phyloP scores from a whole-genome alignment of 1,284 basidiomycete genomes.

The Heterobasidion occidentale region DNA sequence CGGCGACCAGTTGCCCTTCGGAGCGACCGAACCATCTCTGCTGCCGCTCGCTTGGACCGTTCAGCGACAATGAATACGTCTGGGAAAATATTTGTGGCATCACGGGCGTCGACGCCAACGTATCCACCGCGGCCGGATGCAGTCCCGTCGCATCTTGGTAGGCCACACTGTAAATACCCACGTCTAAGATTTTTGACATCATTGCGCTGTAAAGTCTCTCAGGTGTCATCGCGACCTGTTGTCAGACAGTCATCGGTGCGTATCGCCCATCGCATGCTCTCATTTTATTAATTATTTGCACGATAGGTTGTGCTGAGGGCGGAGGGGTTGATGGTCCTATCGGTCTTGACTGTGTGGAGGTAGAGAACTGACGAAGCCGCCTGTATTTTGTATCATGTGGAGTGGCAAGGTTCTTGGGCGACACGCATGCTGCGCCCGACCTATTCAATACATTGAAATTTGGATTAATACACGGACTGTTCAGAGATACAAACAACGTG shows the following conservation, averaged over 20 bases:
- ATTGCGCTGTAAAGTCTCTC: not conserved
- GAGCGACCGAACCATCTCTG: conserved; percentile 6
- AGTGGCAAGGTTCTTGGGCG: too few relatives aligned
- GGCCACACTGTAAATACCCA: not conserved
- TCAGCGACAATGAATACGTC: conserved; percentile 7
- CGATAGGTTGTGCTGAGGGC: not conserved
- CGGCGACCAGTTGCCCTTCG: not conserved
- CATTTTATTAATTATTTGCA: not conserved
- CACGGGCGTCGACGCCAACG: conserved; percentile 4
- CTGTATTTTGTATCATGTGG: too few relatives aligned
- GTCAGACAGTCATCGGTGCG: not conserved
- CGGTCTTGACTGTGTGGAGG: conserved; percentile 2
- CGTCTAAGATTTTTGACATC: too few relatives aligned
- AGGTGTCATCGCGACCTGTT: conserved; percentile 1
- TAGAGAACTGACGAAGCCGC: not conserved
- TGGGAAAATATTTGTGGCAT: conserved; percentile 11
- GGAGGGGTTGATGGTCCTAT: conserved; percentile 3
- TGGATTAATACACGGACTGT: not conserved
- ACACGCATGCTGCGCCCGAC: too few relatives aligned
- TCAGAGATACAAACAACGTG: not conserved
- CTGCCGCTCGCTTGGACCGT: conserved; percentile 8
- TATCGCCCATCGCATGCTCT: not conserved
- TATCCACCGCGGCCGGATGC: conserved; percentile 8
- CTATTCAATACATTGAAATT: too few relatives aligned
- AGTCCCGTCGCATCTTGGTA: conserved; percentile 3